Base-by-base conservation (phyloP, 1,284 basidiomycete genomes). In the Phenoliferia sp. region DNA sequence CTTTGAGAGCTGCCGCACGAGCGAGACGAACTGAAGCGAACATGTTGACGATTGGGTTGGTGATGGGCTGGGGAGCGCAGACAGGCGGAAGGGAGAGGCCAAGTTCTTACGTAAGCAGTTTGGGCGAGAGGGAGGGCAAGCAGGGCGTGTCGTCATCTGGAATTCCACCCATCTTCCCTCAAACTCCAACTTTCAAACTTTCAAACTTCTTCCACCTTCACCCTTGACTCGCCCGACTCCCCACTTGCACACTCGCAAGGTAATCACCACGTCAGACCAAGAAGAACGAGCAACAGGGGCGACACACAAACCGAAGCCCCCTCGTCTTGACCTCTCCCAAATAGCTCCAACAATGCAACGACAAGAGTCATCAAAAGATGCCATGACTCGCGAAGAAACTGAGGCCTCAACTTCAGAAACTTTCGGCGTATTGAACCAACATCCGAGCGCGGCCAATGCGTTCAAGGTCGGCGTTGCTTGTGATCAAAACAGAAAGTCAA, bases 401-500 rank as follows among this genome's bases (percentile, higher is more conserved):
- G 39, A 35, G 5, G 69, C 72, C 1, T 50, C 65, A 0, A 65
- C 65, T 2, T 26, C 35, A 16, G 72, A 73, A n/a, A 73, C 72
- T 6, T 73, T 62, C 32, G 72, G 72, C 28, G 55, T 57, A 15
- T 26, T 63, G n/a, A 44, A 39, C 26, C 63, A 59, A 26, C 48
- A 59, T 3, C 56, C 59, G 33, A 26, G 26, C 2, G 9, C 32
- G 34, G 58, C 59, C 44, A 56, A 26, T 0, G 61, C 59, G 22
- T 73, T 69, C 66, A 50, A 60, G 32, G 72, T 98, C 58, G 96
- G 95, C 28, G 86, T 99, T 28, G 88, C 88, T 56, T 92, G 96
- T 75, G 93, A 97, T 80, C 77, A 81, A 58, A 85, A 85, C 74
- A 92, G 89, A 79, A 91, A 94, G 63, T 87, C 90, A 73, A 84